Base-by-base conservation (phyloP, 495 filamentous ascomycete species). In the Glonium stellatum region DNA sequence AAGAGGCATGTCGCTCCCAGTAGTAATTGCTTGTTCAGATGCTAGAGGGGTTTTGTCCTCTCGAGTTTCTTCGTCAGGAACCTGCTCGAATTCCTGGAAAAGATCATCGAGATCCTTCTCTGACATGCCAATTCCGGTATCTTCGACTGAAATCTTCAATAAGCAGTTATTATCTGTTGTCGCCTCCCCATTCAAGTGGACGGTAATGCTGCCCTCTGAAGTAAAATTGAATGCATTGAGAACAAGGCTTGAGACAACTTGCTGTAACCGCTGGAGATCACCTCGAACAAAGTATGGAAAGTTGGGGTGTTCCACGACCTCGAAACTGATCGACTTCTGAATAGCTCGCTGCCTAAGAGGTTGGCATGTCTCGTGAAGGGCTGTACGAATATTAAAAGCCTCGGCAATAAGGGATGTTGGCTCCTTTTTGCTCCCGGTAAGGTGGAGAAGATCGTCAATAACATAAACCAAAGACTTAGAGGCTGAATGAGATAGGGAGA, bases 391-490 rank as follows among this genome's bases (percentile, higher is more conserved):
- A 10, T 62, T 54, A 27, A 57, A 62, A 3, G 60, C 31, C 12
- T 54, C 4, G 11, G 50, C 22, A 12, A 54, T 12, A 42, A 51
- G 50, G 5, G 52, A 18, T 21, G 60, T 13, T 22, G 54, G 54
- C 36, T 53, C 39, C 18, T 44, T 50, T 10, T 9, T 10, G 21
- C 9, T 37, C 13, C 46, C 54, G 15, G 60, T 62, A 19, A 62
- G 60, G 23, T 62, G 31, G 3, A 58, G 48, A 4, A 62, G 48
- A 25, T 57, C 54, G 21, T 62, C 60, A 5, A 62, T 54, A 1
- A 62, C 54, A 39, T 57, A 62, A 11, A 57, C 36, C 15, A 62
- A 37, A 21, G 60, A 57, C 42, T 58, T 62, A 2, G 54, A 58
- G 13, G 60, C 60, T 13, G 54, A 25, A 35, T 62, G 54, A 18